Base-by-base conservation (phyloP, 176 grass and related monocot genomes). In the Alopecurus myosuroides region DNA sequence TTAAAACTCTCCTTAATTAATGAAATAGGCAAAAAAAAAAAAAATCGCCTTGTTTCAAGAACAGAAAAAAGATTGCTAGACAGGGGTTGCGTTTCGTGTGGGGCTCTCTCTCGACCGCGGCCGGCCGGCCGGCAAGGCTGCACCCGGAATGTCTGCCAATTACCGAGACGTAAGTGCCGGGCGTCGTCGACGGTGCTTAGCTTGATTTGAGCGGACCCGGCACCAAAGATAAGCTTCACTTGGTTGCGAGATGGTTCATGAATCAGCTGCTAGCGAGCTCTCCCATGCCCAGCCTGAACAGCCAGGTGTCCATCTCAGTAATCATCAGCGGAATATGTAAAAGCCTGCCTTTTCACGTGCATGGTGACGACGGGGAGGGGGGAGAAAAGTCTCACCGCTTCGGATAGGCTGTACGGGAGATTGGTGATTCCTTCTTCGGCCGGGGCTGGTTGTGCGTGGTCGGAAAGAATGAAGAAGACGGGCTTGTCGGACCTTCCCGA, bases 381-480 rank as follows among this genome's bases (percentile, higher is more conserved):
- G 35, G 53, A 86, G 82, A 50, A 85, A 76, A 49, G 86, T 77
- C 44, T 52, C 75, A 65, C 68, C 70, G 49, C 44, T 61, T 23
- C 10, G 26, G 50, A 77, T 60, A 31, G 70, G 30, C 20, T 3
- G 70, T 46, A 49, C 26, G 74, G 14, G 74, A 2, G 50, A 51
- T 1, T 9, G 42, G 26, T 48, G 14, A 72, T 72, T 72, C 23
- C n/a, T 13, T 72, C 12, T 35, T 11, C 10, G 64, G 64, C 33
- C 18, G 37, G 62, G 62, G 42, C 42, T 13, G 61, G 7, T 20
- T 41, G 25, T 49, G 33, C 60, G 60, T 71, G 88, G 88, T 85
- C 81, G 86, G 91, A 90, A 89, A 85, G 81, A 41, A 83, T 56
- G 78, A 93, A 85, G 74, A 91, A 11, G 85, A 84, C 79, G 37